Evolutionary conservation across 2,329 filamentous ascomycete species (phyloP), one percentile per base, ranked within the genome.

Genomic region (Neonectria ditissima): DNA sequence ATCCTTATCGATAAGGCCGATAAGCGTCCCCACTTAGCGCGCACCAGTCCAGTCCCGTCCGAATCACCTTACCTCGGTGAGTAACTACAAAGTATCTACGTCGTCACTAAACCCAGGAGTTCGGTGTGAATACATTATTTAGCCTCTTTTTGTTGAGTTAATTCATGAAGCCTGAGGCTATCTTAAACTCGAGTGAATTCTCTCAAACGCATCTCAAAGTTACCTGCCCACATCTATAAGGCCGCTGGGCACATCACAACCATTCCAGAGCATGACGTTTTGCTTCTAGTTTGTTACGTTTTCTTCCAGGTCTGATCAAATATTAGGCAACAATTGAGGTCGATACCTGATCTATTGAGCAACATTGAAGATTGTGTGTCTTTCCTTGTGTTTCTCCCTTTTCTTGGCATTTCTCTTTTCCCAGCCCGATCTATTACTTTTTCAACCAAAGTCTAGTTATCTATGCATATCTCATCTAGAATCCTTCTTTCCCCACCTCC

Each of bases 401-500:
- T 39, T 55, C 30, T 44, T 24, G 24, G 5, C 11, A 4, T 6
- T 4, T 48, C 54, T 13, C 41, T 18, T 24, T 39, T 20, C 45
- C 2, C 16, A 32, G 8, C 8, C 30, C 18, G 2, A 9, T 39
- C 13, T 26, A 20, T 34, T n/a, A n/a, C 20, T 13, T 5, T 26
- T 14, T 16, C 7, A 6, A 30, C 9, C 11, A 26, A 43, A 47
- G 14, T 62, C 22, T 50, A 58, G 20, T 39, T 37, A 9, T 26
- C 14, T 37, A 9, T 48, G 22, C 13, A 26, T 37, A 16, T 34
- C 9, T 37, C 16, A 8, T 51, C 39, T 62, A 56, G 11, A 45
- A 13, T 39, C 30, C 59, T 39, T 76, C 74, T 11, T 53, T 45
- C n/a, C 81, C 83, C 20, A 83, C 80, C 59, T 81, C 80, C 62